Conservation (phyloP, 2,329 filamentous ascomycete species). For the Pyrenochaeta sp. region DNA sequence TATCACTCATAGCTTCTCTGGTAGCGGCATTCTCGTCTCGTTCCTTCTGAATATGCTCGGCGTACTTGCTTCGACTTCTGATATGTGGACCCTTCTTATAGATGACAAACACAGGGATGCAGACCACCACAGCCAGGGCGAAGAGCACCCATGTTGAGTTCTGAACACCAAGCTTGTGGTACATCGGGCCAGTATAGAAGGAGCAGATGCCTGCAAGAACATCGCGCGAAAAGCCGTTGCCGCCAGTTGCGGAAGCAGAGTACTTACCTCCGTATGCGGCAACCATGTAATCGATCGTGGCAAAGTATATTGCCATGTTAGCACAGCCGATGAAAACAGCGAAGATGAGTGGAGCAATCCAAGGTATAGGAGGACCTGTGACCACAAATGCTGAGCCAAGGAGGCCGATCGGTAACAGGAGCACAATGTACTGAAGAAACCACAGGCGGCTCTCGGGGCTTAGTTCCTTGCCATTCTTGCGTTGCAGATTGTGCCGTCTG, state of each 20-base stretch:
- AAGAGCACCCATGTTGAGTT: constrained; percentile 56
- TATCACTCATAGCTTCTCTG: constrained; percentile 7
- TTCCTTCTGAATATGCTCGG: constrained; percentile 30
- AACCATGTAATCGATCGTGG: constrained; percentile 81
- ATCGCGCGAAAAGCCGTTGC: constrained; percentile 78
- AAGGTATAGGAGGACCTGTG: constrained; percentile 69
- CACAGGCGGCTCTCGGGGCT: constrained; percentile 72
- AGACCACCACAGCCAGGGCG: constrained; percentile 58
- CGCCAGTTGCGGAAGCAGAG: constrained; percentile 77
- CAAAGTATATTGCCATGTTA: constrained; percentile 76
- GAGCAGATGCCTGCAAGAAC: constrained; percentile 77
- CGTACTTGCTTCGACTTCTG: constrained; percentile 49
- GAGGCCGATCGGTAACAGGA: constrained; percentile 70
- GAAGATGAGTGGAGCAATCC: constrained; percentile 65
- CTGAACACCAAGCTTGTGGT: constrained; percentile 34
- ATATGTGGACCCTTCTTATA: constrained; percentile 65
- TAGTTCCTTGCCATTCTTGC: constrained; percentile 56
- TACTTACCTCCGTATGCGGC: constrained; percentile 74
- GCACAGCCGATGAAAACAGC: constrained; percentile 70
- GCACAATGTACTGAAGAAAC: constrained; percentile 69
- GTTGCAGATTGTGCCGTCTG: constrained; percentile 55
- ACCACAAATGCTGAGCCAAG: constrained; percentile 71
- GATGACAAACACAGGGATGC: constrained; percentile 64
- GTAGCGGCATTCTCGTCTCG: constrained; percentile 21
- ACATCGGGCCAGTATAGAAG: constrained; percentile 56